Evolutionary conservation across 805 yeast genomes (phyloP).

Genomic region (Novakomyces olei): DNA sequence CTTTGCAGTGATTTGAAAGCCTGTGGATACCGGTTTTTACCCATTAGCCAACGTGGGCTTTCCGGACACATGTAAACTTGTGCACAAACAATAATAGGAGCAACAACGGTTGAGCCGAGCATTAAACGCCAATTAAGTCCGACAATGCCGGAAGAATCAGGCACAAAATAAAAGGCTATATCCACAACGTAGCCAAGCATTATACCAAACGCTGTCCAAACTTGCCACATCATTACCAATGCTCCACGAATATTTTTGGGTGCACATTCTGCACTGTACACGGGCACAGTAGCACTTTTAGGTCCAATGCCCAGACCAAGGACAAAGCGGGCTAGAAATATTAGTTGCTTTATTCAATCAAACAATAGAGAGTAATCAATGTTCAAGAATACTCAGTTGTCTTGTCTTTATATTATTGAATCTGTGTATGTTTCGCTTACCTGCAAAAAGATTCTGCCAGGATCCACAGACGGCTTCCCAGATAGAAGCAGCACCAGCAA

Average conservation of each 20-base stretch:
- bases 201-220: slow-evolving; percentile 54
- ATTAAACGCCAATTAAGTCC: slow-evolving; percentile 37
- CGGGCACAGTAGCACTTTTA: slow-evolving; percentile 46
- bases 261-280: slow-evolving; percentile 39
- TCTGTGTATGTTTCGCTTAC: too few relatives aligned
- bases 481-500: too few relatives aligned
- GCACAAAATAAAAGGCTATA: slow-evolving; percentile 32
- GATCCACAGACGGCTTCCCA: slow-evolving; percentile 43
- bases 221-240: slow-evolving; percentile 50
- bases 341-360: too few relatives aligned
- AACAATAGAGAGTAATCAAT: too few relatives aligned
- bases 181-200: slow-evolving; percentile 42
- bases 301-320: slow-evolving; percentile 48
- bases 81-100: slow-evolving; percentile 30
- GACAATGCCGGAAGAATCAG: too few relatives aligned
- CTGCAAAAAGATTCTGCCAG: slow-evolving; percentile 38
- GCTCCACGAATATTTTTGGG: slow-evolving; percentile 42
- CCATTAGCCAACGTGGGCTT: slow-evolving; percentile 49
- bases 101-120: slow-evolving; percentile 42
- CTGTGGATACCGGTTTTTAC: slow-evolving; percentile 25
- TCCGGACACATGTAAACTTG: slow-evolving; percentile 42
- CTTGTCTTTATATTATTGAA: too few relatives aligned
- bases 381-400: too few relatives aligned
- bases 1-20: slow-evolving; percentile 28
- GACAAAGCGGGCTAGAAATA: too few relatives aligned